Conservation (phyloP, 257 asterid species). For the Oldenlandia corymbosa region DNA sequence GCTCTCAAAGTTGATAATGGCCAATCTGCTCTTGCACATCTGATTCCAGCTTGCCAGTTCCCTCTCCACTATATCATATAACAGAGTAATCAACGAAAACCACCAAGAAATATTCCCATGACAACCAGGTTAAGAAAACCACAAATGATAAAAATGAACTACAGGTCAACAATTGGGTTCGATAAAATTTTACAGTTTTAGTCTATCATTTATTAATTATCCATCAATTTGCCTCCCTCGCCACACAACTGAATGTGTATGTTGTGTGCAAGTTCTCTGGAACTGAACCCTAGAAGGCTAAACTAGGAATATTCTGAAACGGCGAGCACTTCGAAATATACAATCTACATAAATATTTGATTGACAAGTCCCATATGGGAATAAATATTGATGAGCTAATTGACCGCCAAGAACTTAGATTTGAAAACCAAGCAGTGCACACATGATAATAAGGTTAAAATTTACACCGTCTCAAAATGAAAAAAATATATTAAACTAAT, state of each 20-base stretch:
- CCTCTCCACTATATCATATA: conserved; percentile 85
- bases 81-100: conserved; percentile 18
- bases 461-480: not conserved
- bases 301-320: not conserved
- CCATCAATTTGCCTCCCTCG: not conserved
- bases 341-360: not conserved
- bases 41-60: conserved; percentile 95
- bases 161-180: not conserved
- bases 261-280: not conserved
- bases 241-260: not conserved
- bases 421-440: not conserved
- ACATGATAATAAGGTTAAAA: not conserved
- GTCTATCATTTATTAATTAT: not conserved
- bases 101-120: not conserved
- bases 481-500: not conserved
- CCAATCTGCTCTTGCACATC: conserved; percentile 91
- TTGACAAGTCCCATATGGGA: not conserved
- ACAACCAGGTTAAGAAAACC: too few relatives aligned
- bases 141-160: not conserved
- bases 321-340: not conserved
- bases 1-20: conserved; percentile 86
- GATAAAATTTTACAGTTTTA: not conserved
- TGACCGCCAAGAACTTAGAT: not conserved
- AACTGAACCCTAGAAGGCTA: not conserved
- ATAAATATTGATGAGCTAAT: not conserved